These are phyloP conservation scores for Tubosaeta sp. DNA, from an alignment of 768 basidiomycete species.

Conservation along the genomic window DNA sequence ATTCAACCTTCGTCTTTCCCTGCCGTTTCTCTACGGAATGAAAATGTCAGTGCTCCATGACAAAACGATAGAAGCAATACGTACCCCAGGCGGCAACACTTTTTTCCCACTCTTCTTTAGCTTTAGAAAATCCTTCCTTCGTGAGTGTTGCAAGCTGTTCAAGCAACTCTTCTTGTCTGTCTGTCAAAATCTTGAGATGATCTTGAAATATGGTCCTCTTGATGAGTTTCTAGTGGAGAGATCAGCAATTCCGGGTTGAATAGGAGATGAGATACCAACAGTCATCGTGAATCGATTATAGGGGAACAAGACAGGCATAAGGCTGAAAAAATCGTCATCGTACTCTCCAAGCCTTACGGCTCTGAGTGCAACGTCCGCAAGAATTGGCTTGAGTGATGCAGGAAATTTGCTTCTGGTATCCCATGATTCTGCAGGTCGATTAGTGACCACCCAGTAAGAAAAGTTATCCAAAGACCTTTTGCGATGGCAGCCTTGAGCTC, in stretches of 20 bases:
- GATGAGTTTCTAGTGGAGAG: conserved; percentile 70
- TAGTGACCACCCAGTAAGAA: not conserved
- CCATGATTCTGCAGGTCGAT: conserved; percentile 59
- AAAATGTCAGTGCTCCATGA: not conserved
- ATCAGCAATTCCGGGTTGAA: conserved; percentile 7
- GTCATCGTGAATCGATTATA: conserved; percentile 97
- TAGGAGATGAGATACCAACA: conserved; percentile 37
- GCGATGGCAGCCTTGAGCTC: conserved; percentile 57
- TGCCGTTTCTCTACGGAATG: conserved; percentile 43
- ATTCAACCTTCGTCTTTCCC: conserved; percentile 47
- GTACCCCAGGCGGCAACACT: conserved; percentile 65
- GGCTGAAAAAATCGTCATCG: conserved; percentile 86
- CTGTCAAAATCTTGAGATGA: conserved; percentile 61
- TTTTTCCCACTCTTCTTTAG: conserved; percentile 75
- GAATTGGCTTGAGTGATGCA: conserved; percentile 63
- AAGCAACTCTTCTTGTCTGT: conserved; percentile 67
- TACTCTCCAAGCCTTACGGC: conserved; percentile 86
- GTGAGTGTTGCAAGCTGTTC: conserved; percentile 58
- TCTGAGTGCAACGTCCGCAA: conserved; percentile 66
- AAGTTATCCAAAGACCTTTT: conserved; percentile 39
- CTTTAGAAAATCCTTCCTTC: conserved; percentile 60
- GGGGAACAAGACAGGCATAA: conserved; percentile 83
- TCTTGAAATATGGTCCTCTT: conserved; percentile 82
- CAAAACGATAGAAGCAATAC: conserved; percentile 12
- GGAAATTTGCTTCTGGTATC: conserved; percentile 88